Evolutionary conservation across 176 grass and related monocot genomes (phyloP).

Genomic region (Oryza glumipatula): DNA sequence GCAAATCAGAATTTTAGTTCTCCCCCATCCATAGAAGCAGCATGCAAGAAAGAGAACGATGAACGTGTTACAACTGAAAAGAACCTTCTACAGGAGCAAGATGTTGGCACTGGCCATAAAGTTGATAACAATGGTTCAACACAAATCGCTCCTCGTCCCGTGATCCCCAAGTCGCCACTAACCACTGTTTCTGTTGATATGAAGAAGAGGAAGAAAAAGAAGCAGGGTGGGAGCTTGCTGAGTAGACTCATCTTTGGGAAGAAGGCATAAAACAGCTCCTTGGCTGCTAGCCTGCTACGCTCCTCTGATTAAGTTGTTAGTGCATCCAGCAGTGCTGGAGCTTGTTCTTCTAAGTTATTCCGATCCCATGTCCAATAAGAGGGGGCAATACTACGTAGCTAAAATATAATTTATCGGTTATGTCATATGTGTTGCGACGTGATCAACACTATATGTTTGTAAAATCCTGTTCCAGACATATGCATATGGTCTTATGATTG

Average conservation of each 20-base stretch:
- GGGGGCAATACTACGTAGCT: background rate
- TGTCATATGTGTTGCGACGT: slow-evolving; percentile 1
- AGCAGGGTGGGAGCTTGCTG: slow-evolving; percentile 42
- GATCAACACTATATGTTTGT: slow-evolving; percentile 1
- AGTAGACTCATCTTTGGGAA: slow-evolving; percentile 46
- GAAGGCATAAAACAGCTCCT: slow-evolving; percentile 33
- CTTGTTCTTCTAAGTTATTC: background rate
- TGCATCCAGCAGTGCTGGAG: background rate
- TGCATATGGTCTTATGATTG: background rate
- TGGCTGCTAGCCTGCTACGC: background rate
- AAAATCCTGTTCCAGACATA: background rate
- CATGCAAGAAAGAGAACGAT: slow-evolving; percentile 15
- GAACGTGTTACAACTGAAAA: background rate
- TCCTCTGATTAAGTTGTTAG: background rate
- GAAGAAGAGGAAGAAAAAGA: slow-evolving; percentile 50
- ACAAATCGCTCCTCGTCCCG: background rate
- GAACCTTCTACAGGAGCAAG: background rate
- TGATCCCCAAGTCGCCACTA: slow-evolving; percentile 23
- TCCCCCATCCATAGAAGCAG: background rate
- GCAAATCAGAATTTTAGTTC: background rate
- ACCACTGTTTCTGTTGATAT: slow-evolving; percentile 3
- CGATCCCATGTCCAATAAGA: slow-evolving; percentile 9
- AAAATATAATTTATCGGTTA: background rate
- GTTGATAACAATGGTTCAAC: slow-evolving; percentile 7
- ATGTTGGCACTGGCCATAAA: background rate